A percentile compares a stretch with the other conserved stretches of the same genome.
Evolutionary conservation across 2,329 filamentous ascomycete species (phyloP).

Genomic region (Decorospora gaudefroyi): DNA sequence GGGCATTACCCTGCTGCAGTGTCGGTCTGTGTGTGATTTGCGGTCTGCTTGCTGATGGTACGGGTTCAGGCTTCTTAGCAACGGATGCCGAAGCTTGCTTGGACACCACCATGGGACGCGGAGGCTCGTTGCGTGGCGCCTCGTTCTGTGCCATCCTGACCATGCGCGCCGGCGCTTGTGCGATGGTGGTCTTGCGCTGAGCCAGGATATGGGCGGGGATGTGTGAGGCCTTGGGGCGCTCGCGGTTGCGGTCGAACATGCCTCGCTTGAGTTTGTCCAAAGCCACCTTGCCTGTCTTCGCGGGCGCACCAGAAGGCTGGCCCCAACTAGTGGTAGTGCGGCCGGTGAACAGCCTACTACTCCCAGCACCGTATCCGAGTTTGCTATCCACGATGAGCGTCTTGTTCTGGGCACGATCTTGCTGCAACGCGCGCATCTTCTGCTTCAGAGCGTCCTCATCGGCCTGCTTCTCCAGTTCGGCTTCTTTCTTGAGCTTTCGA

Average conservation of each 20-base stretch:
- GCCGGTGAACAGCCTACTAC: slow-evolving; percentile 22
- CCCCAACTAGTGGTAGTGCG: slow-evolving; percentile 28
- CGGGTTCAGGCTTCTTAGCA: slow-evolving; percentile 11
- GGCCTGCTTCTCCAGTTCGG: slow-evolving; percentile 43
- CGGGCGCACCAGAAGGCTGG: slow-evolving; percentile 30
- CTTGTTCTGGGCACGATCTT: slow-evolving; percentile 37
- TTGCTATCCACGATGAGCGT: slow-evolving; percentile 39
- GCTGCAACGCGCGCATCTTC: slow-evolving; percentile 39
- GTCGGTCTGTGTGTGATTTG: slow-evolving; percentile 33
- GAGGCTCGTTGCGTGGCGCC: slow-evolving; percentile 25
- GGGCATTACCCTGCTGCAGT: slow-evolving; percentile 16
- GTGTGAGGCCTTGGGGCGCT: slow-evolving; percentile 36
- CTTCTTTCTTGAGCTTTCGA: slow-evolving; percentile 51
- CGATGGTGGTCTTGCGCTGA: slow-evolving; percentile 29
- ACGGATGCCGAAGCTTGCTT: slow-evolving; percentile 34
- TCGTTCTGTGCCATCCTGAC: slow-evolving; percentile 39
- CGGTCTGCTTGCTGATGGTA: slow-evolving; percentile 15
- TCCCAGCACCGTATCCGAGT: slow-evolving; percentile 29
- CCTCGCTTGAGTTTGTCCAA: slow-evolving; percentile 43
- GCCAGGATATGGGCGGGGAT: slow-evolving; percentile 38
- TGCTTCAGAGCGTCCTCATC: slow-evolving; percentile 41
- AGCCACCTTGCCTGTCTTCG: slow-evolving; percentile 44
- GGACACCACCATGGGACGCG: slow-evolving; percentile 35
- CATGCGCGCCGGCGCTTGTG: slow-evolving; percentile 38
- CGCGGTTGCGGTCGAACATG: slow-evolving; percentile 42